A percentile compares a stretch with the other conserved stretches of the same genome.
These are phyloP conservation scores for Vigna nakashimae DNA, from an alignment of 306 rosid species.

Conservation along the genomic window DNA sequence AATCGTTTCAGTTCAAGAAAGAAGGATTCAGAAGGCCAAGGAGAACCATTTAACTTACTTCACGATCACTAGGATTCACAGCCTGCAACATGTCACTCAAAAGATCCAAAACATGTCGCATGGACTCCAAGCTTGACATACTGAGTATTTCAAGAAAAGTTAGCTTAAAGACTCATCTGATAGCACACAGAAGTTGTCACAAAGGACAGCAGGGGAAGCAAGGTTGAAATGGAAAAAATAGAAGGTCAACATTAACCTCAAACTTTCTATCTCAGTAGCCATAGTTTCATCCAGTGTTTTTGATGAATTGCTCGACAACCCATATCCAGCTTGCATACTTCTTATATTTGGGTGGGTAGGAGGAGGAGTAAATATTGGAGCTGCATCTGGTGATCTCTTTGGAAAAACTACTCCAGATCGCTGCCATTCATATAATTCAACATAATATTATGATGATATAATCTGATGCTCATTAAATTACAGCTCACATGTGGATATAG, in stretches of 20 bases:
- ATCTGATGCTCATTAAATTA: conserved; percentile 17
- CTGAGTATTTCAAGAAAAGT: conserved; percentile 48
- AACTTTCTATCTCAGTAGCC: conserved; percentile 88
- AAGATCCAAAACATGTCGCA: conserved; percentile 87
- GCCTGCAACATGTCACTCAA: conserved; percentile 95
- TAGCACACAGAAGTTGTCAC: conserved; percentile 16
- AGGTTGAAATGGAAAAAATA: conserved; percentile 16
- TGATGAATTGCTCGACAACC: conserved; percentile 86
- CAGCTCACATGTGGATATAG: conserved; percentile 18
- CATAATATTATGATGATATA: conserved; percentile 34
- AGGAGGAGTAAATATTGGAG: conserved; percentile 92
- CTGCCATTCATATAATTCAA: conserved; percentile 63
- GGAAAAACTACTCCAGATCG: conserved; percentile 89
- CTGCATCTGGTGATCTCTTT: conserved; percentile 76
- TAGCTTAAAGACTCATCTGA: conserved; percentile 23
- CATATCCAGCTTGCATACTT: conserved; percentile 77
- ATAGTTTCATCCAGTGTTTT: conserved; percentile 99
- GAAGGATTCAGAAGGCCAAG: conserved; percentile 32
- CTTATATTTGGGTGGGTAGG: conserved; percentile 56
- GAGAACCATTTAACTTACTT: conserved; percentile 55
- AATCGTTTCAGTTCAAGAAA: conserved; percentile 18
- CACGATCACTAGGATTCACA: conserved; percentile 74
- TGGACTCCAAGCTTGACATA: conserved; percentile 87
- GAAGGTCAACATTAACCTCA: conserved; percentile 61
- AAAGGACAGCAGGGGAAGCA: conserved; percentile 30